Percentiles rank a stretch among this genome's conserved stretches.
Conservation (phyloP, 2,329 filamentous ascomycete species). For the Ascochyta pisi region DNA sequence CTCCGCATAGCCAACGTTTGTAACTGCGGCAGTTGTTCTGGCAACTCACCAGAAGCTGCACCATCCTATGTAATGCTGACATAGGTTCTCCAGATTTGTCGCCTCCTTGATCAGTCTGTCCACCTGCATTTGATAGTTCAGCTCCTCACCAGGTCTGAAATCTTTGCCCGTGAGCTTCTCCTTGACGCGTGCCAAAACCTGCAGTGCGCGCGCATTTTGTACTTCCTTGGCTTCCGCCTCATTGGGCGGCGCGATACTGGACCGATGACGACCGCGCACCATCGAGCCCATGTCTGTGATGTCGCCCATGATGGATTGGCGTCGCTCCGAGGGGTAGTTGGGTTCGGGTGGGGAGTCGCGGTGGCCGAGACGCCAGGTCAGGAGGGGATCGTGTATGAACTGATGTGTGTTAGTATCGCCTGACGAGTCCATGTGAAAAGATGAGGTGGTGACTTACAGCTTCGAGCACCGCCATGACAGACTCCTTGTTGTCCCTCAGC, state of each 20-base stretch:
- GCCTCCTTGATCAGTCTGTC: conserved; percentile 94
- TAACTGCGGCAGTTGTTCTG: neutral
- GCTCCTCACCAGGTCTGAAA: conserved; percentile 79
- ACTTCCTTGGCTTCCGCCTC: conserved; percentile 68
- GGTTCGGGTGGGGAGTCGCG: conserved; percentile 67
- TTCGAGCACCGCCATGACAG: conserved; percentile 96
- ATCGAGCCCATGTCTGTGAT: conserved; percentile 39
- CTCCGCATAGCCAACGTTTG: neutral
- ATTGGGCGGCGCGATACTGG: conserved; percentile 45
- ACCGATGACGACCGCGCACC: conserved; percentile 46
- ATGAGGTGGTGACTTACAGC: conserved; percentile 70
- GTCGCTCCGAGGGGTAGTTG: conserved; percentile 67
- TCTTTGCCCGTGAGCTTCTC: conserved; percentile 95
- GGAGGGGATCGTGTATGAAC: conserved; percentile 99
- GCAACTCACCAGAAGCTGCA: conserved; percentile 87
- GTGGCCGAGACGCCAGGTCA: conserved; percentile 87
- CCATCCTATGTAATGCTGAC: conserved; percentile 99
- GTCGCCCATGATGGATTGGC: conserved; percentile 64
- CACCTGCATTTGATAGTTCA: conserved; percentile 86
- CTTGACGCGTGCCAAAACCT: conserved; percentile 88
- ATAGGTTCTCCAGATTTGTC: conserved; percentile 95
- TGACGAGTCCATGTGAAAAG: neutral
- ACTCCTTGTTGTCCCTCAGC: conserved; percentile 95
- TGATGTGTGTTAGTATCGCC: conserved; percentile 45
- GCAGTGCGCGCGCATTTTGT: conserved; percentile 90